Conservation (phyloP, 768 basidiomycete species). For the Serendipita sp. region DNA sequence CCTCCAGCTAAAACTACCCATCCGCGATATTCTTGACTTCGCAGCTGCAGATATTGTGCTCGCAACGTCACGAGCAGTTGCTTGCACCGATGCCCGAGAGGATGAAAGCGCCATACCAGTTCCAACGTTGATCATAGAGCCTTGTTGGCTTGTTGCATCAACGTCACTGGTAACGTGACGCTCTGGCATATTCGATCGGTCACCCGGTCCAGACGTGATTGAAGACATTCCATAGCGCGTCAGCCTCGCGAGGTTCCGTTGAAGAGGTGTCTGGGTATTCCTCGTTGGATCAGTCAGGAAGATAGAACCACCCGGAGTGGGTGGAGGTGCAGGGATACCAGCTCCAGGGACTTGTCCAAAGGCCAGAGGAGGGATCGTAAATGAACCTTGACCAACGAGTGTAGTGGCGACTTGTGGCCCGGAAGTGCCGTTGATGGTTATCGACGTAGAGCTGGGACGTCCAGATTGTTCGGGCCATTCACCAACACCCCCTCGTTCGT, state of each 20-base stretch:
- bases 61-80: conserved; percentile 1
- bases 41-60: conserved; percentile 1
- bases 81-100: not conserved
- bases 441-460: conserved; percentile 14
- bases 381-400: conserved; percentile 13
- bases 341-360: conserved; percentile 23
- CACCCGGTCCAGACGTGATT: conserved; percentile 61
- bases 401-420: not conserved
- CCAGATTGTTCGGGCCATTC: not conserved
- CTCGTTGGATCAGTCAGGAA: conserved; percentile 24
- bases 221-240: conserved; percentile 71
- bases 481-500: not conserved
- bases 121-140: conserved; percentile 5
- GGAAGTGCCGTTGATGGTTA: conserved; percentile 23
- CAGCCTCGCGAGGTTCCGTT: conserved; percentile 64
- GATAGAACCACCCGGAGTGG: conserved; percentile 9
- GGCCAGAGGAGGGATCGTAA: conserved; percentile 37
- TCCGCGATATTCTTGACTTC: not conserved
- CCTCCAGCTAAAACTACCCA: conserved; percentile 4
- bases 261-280: conserved; percentile 42
- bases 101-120: not conserved
- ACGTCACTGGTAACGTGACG: not conserved
- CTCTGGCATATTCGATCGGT: conserved; percentile 15
- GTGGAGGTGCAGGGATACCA: conserved; percentile 5
- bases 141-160: conserved; percentile 4